Conservation (phyloP, 2,329 filamentous ascomycete genomes). For the Colletotrichum camelliae region DNA sequence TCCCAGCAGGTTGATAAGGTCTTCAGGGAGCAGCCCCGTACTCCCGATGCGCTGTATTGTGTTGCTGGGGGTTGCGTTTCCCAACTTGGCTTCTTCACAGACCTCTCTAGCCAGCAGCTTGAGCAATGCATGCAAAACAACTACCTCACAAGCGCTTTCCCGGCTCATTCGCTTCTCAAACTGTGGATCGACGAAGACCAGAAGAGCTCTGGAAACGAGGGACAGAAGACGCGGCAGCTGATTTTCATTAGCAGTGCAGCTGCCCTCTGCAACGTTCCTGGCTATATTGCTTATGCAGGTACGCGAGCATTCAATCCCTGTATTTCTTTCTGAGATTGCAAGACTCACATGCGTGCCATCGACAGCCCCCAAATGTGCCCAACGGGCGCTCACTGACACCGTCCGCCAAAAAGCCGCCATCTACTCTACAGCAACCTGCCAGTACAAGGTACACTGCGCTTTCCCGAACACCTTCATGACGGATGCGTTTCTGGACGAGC, state of each 20-base stretch:
- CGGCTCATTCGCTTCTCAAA: slow-evolving; percentile 24
- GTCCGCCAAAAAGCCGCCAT: slow-evolving; percentile 28
- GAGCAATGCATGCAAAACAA: slow-evolving; percentile 33
- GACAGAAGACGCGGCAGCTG: slow-evolving; percentile 23
- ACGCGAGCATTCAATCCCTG: neutral
- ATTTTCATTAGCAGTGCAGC: slow-evolving; percentile 30
- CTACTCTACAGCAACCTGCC: slow-evolving; percentile 22
- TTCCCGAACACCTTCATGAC: slow-evolving; percentile 31
- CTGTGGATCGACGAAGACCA: slow-evolving; percentile 28
- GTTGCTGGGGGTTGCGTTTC: slow-evolving; percentile 28
- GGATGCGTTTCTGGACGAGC: slow-evolving; percentile 28
- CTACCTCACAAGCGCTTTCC: slow-evolving; percentile 26
- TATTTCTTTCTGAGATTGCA: neutral
- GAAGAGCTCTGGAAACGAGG: neutral
- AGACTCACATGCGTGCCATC: neutral
- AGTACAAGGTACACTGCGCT: slow-evolving; percentile 29
- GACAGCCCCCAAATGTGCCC: slow-evolving; percentile 25
- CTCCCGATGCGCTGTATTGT: slow-evolving; percentile 30
- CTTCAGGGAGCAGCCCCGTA: slow-evolving; percentile 21
- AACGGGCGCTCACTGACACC: slow-evolving; percentile 30
- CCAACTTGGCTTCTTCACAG: slow-evolving; percentile 28
- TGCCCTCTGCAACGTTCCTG: slow-evolving; percentile 26
- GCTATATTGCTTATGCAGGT: slow-evolving; percentile 30
- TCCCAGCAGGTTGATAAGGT: neutral
- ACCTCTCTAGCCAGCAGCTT: slow-evolving; percentile 25